phyloP scores from a whole-genome alignment of 176 grass and related monocot species.

The Leersia perrieri region DNA sequence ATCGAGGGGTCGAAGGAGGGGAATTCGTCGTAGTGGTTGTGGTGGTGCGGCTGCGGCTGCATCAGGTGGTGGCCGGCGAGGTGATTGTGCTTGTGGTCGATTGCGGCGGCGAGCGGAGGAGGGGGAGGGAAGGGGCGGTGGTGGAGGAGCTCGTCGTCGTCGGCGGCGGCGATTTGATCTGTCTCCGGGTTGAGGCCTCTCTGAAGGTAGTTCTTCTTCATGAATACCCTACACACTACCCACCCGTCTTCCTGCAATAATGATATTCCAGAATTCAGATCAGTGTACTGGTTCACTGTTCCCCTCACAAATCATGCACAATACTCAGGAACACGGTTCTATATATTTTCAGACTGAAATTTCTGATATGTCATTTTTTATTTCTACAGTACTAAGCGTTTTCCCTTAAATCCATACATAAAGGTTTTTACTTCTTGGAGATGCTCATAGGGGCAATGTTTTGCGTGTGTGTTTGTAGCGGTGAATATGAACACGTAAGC shows the following conservation, averaged over 20 bases:
- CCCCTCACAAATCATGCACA: too few species aligned
- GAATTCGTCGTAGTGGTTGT: slow-evolving; percentile 44
- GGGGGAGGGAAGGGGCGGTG: slow-evolving; percentile 31
- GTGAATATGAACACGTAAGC: too few species aligned
- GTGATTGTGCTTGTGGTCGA: slow-evolving; percentile 49
- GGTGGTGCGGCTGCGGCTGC: slow-evolving; percentile 6
- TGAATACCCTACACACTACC: slow-evolving; percentile 98
- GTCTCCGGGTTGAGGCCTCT: slow-evolving; percentile 37
- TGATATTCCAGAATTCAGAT: slow-evolving; percentile 31
- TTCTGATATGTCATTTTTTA: too few species aligned
- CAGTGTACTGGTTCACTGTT: not conserved
- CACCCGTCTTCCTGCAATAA: slow-evolving; percentile 83
- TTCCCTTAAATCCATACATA: too few species aligned
- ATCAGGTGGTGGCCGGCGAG: slow-evolving; percentile 30
- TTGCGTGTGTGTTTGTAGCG: too few species aligned
- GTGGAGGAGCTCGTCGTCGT: slow-evolving; percentile 64
- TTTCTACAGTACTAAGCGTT: too few species aligned
- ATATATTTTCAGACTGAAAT: too few species aligned
- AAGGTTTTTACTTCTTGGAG: too few species aligned
- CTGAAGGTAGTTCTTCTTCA: slow-evolving; percentile 87
- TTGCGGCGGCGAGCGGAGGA: not conserved
- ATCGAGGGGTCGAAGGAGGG: slow-evolving; percentile 64
- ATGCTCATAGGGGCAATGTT: too few species aligned
- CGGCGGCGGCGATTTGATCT: slow-evolving; percentile 31
- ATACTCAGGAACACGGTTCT: too few species aligned